phyloP scores from a whole-genome alignment of 306 rosid genomes.

The Canavalia ensiformis region DNA sequence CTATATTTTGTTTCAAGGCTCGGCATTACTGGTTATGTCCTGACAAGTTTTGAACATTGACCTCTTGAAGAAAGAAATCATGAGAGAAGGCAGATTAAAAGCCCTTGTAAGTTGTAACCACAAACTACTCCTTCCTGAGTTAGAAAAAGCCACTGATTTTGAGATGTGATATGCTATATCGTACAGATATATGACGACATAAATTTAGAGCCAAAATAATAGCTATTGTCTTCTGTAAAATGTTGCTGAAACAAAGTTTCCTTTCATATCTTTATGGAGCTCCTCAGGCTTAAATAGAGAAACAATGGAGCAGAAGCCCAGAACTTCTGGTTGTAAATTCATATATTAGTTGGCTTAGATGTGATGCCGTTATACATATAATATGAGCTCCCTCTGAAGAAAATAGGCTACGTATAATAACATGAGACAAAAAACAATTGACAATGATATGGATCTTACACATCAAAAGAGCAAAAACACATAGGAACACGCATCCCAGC shows the following conservation, averaged over 20 bases:
- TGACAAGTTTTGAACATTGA: conserved; percentile 4
- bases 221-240: conserved; percentile 9
- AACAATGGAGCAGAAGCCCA: neutral
- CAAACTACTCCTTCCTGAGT: neutral
- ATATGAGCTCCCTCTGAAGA: conserved; percentile 8
- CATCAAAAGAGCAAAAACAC: neutral
- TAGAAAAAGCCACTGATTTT: neutral
- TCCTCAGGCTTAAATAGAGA: neutral
- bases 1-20: conserved; percentile 13
- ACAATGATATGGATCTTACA: neutral
- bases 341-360: neutral
- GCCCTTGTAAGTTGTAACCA: neutral
- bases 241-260: conserved; percentile 3
- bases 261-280: conserved; percentile 17
- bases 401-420: conserved; percentile 30
- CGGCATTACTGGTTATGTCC: neutral
- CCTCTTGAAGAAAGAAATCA: conserved; percentile 17
- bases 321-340: neutral
- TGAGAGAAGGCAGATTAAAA: conserved; percentile 1
- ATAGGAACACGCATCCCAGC: neutral
- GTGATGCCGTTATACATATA: conserved; percentile 6
- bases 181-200: neutral
- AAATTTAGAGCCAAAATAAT: neutral
- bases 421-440: neutral
- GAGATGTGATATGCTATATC: neutral